A percentile compares a stretch with the other conserved stretches of the same genome.
Conservation (phyloP, 768 basidiomycete species). For the Wakefieldia striispora region DNA sequence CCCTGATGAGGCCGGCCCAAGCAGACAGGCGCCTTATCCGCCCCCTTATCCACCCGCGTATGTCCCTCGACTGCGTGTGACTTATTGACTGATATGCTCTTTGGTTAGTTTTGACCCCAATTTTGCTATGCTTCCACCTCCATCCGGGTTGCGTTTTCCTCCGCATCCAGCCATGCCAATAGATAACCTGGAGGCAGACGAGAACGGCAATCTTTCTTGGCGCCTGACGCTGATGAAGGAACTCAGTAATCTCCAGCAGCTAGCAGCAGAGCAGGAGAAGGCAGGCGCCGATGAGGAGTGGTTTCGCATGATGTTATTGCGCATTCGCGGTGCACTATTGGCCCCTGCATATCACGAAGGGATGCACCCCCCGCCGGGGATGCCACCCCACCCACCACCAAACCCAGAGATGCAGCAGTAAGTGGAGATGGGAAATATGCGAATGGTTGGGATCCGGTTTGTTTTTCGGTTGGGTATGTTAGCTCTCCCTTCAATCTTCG, state of each 20-base stretch:
- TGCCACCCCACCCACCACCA: constrained; percentile 36
- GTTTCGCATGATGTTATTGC: constrained; percentile 82
- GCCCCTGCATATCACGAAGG: constrained; percentile 39
- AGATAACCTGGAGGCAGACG: constrained; percentile 73
- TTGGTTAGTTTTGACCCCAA: constrained; percentile 66
- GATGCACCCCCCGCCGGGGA: constrained; percentile 37
- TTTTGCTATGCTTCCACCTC: constrained; percentile 61
- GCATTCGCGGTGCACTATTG: constrained; percentile 74
- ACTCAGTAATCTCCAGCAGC: constrained; percentile 66
- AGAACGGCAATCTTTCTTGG: constrained; percentile 81
- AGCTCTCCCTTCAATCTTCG: not conserved
- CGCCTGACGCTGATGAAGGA: constrained; percentile 78
- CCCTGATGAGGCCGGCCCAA: constrained; percentile 60
- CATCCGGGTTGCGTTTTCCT: constrained; percentile 60
- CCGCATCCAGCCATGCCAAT: constrained; percentile 56
- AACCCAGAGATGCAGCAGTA: constrained; percentile 34
- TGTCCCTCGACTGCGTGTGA: not conserved
- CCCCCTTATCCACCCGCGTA: constrained; percentile 61
- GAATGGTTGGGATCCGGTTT: not conserved
- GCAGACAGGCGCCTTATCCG: constrained; percentile 56
- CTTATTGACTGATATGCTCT: constrained; percentile 7
- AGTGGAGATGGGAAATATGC: not conserved
- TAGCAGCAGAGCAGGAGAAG: constrained; percentile 83
- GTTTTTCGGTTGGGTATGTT: not conserved
- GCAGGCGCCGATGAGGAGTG: constrained; percentile 78